Conservation (phyloP, 305 asterid species). For the Fraxinus paxiana region DNA sequence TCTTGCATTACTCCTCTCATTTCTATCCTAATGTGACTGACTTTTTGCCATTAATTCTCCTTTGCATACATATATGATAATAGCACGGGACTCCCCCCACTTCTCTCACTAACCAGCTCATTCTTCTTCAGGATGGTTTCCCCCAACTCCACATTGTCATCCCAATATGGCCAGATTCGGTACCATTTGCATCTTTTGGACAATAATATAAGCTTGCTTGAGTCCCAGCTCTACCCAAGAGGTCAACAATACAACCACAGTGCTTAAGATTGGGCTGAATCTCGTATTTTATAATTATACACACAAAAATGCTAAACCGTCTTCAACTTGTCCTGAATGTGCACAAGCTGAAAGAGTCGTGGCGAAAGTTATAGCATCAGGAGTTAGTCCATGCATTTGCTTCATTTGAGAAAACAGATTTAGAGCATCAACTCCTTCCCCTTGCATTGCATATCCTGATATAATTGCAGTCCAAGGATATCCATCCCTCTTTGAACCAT, state of each 20-base stretch:
- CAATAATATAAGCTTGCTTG: constrained; percentile 33
- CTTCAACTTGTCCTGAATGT: constrained; percentile 45
- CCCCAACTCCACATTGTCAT: constrained; percentile 38
- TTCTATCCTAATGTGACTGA: constrained; percentile 35
- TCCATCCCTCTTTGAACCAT: constrained; percentile 28
- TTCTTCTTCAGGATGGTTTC: constrained; percentile 40
- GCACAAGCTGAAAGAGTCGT: constrained; percentile 46
- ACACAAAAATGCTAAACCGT: constrained; percentile 44
- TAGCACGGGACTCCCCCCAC: constrained; percentile 52
- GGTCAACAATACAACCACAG: constrained; percentile 53
- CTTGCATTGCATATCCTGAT: constrained; percentile 48
- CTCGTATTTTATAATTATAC: constrained; percentile 28
- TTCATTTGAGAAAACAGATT: constrained; percentile 35
- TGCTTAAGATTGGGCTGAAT: constrained; percentile 45
- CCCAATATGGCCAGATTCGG: constrained; percentile 47
- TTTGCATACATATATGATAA: constrained; percentile 45
- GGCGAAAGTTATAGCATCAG: constrained; percentile 43
- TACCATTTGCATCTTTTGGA: constrained; percentile 44
- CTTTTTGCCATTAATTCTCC: constrained; percentile 44
- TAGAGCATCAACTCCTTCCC: constrained; percentile 36
- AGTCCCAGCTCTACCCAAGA: constrained; percentile 49
- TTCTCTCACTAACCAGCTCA: constrained; percentile 30
- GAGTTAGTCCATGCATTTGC: constrained; percentile 20
- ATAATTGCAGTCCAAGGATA: constrained; percentile 53
- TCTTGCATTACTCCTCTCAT: constrained; percentile 32